A percentile compares a stretch with the other conserved stretches of the same genome.
phyloP scores from a whole-genome alignment of 306 rosid genomes.

The Sesbania bispinosa region DNA sequence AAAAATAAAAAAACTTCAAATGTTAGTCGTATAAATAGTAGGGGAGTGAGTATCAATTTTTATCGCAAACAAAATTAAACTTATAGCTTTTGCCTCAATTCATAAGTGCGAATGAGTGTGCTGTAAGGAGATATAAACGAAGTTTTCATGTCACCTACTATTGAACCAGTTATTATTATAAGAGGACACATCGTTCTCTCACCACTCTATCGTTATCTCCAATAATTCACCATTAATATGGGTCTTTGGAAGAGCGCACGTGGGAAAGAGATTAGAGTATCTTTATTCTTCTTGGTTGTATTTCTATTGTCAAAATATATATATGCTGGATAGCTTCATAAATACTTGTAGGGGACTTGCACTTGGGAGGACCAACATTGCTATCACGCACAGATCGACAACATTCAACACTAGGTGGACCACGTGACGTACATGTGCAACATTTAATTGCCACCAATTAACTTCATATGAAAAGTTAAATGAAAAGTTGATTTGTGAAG shows the following conservation, averaged over 20 bases:
- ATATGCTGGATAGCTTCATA: neutral
- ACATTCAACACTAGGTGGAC: neutral
- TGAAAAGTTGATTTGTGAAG: too few relatives aligned
- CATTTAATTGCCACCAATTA: too few relatives aligned
- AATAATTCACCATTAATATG: neutral
- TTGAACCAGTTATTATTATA: neutral
- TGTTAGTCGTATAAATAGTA: too few relatives aligned
- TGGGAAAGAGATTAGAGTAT: neutral
- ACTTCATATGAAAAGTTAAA: too few relatives aligned
- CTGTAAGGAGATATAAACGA: neutral
- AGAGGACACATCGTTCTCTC: neutral
- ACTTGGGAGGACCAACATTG: neutral
- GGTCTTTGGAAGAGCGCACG: neutral
- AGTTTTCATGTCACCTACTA: neutral
- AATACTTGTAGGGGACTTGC: neutral
- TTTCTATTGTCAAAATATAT: neutral
- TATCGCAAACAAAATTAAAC: too few relatives aligned
- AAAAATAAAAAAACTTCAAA: too few relatives aligned
- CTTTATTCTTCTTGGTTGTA: neutral
- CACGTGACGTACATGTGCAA: neutral
- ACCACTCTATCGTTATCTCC: conserved; percentile 3
- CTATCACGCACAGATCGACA: neutral
- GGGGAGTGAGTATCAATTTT: too few relatives aligned
- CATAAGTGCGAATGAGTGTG: neutral
- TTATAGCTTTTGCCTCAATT: too few relatives aligned